Conservation (phyloP, 257 asterid species). For the Rehmannia glutinosa region DNA sequence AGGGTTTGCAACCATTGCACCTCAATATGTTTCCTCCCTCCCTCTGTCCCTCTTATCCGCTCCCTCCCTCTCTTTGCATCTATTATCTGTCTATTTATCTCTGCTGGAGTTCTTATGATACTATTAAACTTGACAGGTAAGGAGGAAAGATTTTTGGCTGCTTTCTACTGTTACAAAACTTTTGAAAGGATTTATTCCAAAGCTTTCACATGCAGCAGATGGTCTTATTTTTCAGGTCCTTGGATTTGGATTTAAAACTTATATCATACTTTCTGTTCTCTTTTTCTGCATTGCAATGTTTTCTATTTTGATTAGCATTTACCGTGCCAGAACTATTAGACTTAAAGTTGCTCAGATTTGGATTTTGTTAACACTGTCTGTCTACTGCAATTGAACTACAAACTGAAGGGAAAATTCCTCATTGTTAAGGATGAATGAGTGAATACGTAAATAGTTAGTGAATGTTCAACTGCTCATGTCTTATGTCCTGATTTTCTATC, state of each 20-base stretch:
- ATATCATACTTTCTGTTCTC: neutral
- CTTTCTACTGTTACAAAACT: constrained; percentile 89
- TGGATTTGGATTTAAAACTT: constrained; percentile 4
- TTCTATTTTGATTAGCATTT: neutral
- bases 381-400: neutral
- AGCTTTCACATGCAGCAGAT: constrained; percentile 95
- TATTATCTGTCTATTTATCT: neutral
- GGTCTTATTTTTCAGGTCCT: constrained; percentile 97
- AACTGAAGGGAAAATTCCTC: neutral
- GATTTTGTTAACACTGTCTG: neutral
- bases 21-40: constrained; percentile 1
- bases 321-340: neutral
- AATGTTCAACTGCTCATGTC: neutral
- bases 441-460: neutral
- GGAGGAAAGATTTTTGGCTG: constrained; percentile 96
- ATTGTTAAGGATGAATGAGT: no score
- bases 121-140: constrained; percentile 54
- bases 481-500: neutral
- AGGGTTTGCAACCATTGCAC: constrained; percentile 53
- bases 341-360: neutral
- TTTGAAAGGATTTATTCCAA: constrained; percentile 82
- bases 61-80: neutral
- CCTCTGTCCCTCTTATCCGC: neutral
- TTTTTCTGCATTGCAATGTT: neutral
- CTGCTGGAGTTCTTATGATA: constrained; percentile 23